Evolutionary conservation across 2,329 filamentous ascomycete genomes (phyloP).

Genomic region (Rachicladosporium sp.): DNA sequence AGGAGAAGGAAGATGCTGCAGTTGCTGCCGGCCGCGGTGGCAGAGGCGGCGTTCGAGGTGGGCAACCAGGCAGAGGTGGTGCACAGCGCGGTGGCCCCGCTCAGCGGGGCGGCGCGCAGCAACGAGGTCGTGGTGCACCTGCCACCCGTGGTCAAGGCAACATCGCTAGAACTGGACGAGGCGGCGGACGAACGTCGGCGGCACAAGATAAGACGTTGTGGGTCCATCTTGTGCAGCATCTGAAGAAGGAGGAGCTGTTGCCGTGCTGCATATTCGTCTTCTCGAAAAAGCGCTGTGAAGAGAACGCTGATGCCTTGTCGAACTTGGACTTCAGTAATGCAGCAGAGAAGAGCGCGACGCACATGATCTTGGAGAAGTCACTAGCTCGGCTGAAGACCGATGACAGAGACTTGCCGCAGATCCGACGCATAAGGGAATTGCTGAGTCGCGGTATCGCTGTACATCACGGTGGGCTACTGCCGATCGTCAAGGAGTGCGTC

Average conservation of each 20-base stretch:
- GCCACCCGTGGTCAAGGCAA: conserved; percentile 57
- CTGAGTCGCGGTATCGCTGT: conserved; percentile 84
- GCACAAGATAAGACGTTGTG: conserved; percentile 93
- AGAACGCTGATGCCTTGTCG: conserved; percentile 88
- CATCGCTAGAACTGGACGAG: conserved; percentile 76
- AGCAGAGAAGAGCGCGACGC: conserved; percentile 86
- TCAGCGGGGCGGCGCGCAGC: conserved; percentile 36
- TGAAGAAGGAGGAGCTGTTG: conserved; percentile 75
- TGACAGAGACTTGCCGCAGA: conserved; percentile 82
- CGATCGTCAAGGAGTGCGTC: conserved; percentile 95
- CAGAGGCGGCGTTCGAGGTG: conserved; percentile 37
- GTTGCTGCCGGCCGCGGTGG: conserved; percentile 42
- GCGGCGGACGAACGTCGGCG: conserved; percentile 74
- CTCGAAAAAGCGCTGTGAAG: conserved; percentile 93
- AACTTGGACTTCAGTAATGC: conserved; percentile 94
- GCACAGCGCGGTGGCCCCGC: conserved; percentile 32
- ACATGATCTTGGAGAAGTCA: conserved; percentile 95
- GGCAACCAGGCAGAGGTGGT: conserved; percentile 38
- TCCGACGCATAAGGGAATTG: conserved; percentile 73
- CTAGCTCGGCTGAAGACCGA: conserved; percentile 83
- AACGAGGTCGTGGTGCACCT: conserved; percentile 44
- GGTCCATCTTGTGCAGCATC: conserved; percentile 87
- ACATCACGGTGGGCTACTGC: conserved; percentile 85
- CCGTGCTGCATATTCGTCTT: conserved; percentile 97
- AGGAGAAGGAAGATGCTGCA: conserved; percentile 35